phyloP scores from a whole-genome alignment of 148 eudicot species.

The Vaccinium macrocarpon region DNA sequence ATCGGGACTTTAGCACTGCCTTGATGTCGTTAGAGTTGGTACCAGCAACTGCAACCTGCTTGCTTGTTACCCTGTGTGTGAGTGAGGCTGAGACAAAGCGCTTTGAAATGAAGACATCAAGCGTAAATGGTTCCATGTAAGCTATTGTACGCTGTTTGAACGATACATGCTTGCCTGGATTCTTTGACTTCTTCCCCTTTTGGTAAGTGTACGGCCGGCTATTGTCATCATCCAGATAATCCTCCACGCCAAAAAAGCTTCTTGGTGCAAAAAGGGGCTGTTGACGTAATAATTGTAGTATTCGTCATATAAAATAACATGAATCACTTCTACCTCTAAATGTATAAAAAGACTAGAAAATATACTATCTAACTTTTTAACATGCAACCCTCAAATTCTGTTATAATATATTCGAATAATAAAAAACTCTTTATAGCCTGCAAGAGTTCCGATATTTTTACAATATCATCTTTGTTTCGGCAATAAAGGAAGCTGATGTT shows the following conservation, averaged over 20 bases:
- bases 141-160: constrained; percentile 92
- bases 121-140: constrained; percentile 91
- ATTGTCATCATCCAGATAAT: constrained; percentile 87
- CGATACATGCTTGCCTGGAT: constrained; percentile 79
- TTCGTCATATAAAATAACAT: not conserved
- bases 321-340: not conserved
- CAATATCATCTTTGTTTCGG: not conserved
- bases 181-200: constrained; percentile 85
- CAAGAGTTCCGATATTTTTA: no score
- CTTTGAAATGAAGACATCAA: constrained; percentile 84
- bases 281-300: constrained; percentile 15
- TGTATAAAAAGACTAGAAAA: not conserved
- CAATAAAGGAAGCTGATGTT: no score
- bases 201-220: constrained; percentile 91
- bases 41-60: constrained; percentile 91
- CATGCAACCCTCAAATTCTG: not conserved
- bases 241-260: constrained; percentile 98
- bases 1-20: constrained; percentile 69
- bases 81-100: constrained; percentile 91
- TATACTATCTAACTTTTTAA: no score
- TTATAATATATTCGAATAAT: not conserved
- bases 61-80: constrained; percentile 87
- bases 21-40: constrained; percentile 93
- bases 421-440: not conserved
- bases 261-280: constrained; percentile 69